These are phyloP conservation scores for Fusarium verticillioides DNA, from an alignment of 2,329 filamentous ascomycete genomes.

Conservation along the genomic window DNA sequence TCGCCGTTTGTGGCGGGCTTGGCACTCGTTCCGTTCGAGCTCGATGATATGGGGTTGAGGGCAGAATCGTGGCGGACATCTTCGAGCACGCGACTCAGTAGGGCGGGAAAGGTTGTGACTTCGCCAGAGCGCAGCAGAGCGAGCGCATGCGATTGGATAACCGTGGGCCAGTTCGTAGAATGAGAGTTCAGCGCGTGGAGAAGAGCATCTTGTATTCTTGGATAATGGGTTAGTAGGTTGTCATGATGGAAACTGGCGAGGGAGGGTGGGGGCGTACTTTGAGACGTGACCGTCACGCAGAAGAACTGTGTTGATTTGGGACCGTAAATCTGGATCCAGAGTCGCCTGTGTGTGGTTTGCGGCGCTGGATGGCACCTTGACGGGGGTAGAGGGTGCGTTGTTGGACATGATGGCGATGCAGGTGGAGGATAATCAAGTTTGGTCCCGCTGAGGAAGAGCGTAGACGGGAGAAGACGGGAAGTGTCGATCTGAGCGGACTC, in stretches of 20 bases:
- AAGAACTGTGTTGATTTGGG: constrained; percentile 69
- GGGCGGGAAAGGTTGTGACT: constrained; percentile 68
- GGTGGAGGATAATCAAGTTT: background rate
- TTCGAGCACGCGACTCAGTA: constrained; percentile 69
- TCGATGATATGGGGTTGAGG: constrained; percentile 41
- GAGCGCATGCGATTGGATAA: constrained; percentile 69
- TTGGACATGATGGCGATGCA: constrained; percentile 54
- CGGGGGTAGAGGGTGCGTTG: constrained; percentile 63
- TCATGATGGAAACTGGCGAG: background rate
- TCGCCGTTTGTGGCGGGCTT: constrained; percentile 51
- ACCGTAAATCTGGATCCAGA: constrained; percentile 70
- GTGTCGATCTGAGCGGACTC: background rate
- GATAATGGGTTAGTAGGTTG: constrained; percentile 5
- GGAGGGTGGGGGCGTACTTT: constrained; percentile 56
- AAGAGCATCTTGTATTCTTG: constrained; percentile 70
- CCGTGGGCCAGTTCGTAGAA: constrained; percentile 70
- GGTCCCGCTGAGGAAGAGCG: background rate
- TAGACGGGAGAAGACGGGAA: background rate
- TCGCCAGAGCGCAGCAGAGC: constrained; percentile 69
- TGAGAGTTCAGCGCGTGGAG: constrained; percentile 71
- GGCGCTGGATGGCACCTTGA: constrained; percentile 70
- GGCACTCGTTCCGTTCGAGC: constrained; percentile 45
- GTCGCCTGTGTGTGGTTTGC: constrained; percentile 70
- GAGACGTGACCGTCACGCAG: constrained; percentile 68
- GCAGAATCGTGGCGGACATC: constrained; percentile 66